Evolutionary conservation across 164 flowering plant species (phyloP).

Genomic region (Vitis labrusca): DNA sequence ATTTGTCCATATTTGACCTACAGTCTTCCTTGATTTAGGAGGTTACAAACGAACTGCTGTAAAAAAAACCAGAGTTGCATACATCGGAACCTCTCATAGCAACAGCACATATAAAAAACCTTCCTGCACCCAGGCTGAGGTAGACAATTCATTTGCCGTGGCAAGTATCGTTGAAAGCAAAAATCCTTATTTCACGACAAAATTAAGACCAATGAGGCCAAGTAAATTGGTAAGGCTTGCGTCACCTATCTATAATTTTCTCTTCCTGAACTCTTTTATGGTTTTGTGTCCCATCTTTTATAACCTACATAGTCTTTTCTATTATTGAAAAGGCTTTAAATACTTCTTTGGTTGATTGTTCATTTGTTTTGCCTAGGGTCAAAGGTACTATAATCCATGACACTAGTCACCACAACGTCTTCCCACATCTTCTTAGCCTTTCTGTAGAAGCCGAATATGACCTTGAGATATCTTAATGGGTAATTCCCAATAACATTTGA

Average conservation of each 20-base stretch:
- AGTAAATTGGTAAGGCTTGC: constrained; percentile 11
- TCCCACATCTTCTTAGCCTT: no score
- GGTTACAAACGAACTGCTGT: not conserved
- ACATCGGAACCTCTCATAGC: not conserved
- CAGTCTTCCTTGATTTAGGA: not conserved
- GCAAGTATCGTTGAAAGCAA: not conserved
- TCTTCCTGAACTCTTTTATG: not conserved
- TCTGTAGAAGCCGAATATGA: no score
- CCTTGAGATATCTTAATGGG: no score
- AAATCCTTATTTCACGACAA: constrained; percentile 15
- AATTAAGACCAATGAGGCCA: not conserved
- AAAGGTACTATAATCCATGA: no score
- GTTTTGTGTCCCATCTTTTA: not conserved
- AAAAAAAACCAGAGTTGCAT: not conserved
- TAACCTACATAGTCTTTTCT: constrained; percentile 2
- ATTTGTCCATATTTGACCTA: not conserved
- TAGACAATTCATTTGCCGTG: not conserved
- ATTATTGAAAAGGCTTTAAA: not conserved
- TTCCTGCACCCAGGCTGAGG: not conserved
- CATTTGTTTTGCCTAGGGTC: no score
- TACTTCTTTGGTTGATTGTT: no score
- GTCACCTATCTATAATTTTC: not conserved
- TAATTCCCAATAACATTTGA: no score
- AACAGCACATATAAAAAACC: not conserved
- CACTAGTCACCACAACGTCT: no score